These are phyloP conservation scores for Hypholoma sublateritium DNA, from an alignment of 768 basidiomycete species.

Conservation along the genomic window DNA sequence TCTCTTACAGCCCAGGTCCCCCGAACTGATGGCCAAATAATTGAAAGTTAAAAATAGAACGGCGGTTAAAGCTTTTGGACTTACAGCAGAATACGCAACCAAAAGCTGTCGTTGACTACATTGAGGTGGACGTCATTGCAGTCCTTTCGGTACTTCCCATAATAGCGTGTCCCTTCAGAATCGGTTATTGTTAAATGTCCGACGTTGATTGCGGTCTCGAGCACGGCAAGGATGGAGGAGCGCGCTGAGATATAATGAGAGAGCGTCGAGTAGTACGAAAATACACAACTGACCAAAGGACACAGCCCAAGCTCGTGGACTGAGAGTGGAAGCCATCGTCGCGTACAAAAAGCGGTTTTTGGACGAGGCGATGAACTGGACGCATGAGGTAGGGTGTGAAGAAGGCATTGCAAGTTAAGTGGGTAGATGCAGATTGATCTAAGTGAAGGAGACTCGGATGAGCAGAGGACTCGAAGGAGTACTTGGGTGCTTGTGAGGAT, in stretches of 20 bases:
- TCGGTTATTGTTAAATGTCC: constrained; percentile 65
- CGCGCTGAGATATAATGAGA: constrained; percentile 42
- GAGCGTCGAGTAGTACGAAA: constrained; percentile 6
- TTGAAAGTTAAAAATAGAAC: constrained; percentile 11
- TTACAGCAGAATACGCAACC: constrained; percentile 65
- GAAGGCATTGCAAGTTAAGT: constrained; percentile 32
- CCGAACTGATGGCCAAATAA: constrained; percentile 39
- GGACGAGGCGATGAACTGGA: constrained; percentile 41
- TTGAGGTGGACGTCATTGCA: constrained; percentile 61
- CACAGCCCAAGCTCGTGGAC: constrained; percentile 48
- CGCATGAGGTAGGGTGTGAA: constrained; percentile 35
- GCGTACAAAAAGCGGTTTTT: constrained; percentile 41
- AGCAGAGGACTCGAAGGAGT: constrained; percentile 7
- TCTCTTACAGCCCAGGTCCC: constrained; percentile 65
- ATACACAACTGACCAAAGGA: constrained; percentile 41
- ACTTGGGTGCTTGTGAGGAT: constrained; percentile 11
- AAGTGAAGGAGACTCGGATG: constrained; percentile 6
- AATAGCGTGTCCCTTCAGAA: constrained; percentile 57
- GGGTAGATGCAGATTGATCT: constrained; percentile 1
- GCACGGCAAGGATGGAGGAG: constrained; percentile 56
- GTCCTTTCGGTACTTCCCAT: constrained; percentile 56
- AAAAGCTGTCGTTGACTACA: constrained; percentile 62
- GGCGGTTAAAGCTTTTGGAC: constrained; percentile 22
- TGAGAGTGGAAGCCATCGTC: constrained; percentile 42
- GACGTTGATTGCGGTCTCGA: constrained; percentile 55